phyloP scores from a whole-genome alignment of 192 early-diverging fungal genomes.

The Obelidium mucronatum region DNA sequence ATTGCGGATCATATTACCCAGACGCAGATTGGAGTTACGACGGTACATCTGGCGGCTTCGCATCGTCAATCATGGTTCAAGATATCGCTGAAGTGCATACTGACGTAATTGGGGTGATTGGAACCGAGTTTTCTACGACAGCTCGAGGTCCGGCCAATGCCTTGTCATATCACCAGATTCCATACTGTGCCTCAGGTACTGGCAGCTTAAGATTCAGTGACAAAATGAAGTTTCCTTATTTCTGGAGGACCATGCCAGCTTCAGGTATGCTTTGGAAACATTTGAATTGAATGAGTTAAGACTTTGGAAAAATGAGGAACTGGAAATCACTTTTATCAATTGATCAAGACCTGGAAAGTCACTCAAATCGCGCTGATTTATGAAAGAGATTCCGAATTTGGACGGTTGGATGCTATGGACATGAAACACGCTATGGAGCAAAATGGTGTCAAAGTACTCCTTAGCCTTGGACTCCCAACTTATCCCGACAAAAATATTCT shows the following conservation, averaged over 20 bases:
- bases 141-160: too few species aligned
- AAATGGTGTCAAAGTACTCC: not conserved
- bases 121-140: not conserved
- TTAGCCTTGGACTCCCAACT: not conserved
- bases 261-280: too few species aligned
- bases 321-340: not conserved
- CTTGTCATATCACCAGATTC: too few species aligned
- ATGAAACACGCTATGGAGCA: not conserved
- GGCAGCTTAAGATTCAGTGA: too few species aligned
- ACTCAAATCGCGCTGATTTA: not conserved
- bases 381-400: not conserved
- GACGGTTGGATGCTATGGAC: not conserved
- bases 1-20: constrained; percentile 1
- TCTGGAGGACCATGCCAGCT: too few species aligned
- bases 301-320: not conserved
- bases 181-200: too few species aligned
- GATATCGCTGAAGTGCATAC: constrained; percentile 4
- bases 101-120: constrained; percentile 5
- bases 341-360: not conserved
- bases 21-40: not conserved
- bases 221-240: too few species aligned
- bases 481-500: too few species aligned
- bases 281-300: not conserved
- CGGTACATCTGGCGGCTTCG: not conserved
- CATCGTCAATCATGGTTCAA: not conserved